phyloP scores from a whole-genome alignment of 371 early-diverging fungal genomes.

The Funneliformis caledonium region DNA sequence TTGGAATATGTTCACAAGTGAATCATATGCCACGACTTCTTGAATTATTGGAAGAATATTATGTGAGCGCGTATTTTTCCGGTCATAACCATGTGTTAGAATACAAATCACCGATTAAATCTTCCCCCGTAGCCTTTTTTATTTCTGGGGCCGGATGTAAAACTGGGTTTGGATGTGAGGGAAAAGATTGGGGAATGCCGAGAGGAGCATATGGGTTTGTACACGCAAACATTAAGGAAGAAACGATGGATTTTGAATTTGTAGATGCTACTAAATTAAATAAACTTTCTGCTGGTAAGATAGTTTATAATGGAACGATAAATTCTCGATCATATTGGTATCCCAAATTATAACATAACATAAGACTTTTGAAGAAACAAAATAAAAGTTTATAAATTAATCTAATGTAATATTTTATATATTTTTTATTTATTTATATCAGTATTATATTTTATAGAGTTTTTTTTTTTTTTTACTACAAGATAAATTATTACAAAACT shows the following conservation, averaged over 20 bases:
- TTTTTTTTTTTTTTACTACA: too few relatives aligned
- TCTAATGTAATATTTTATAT: too few relatives aligned
- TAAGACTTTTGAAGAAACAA: too few relatives aligned
- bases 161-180: slow-evolving; percentile 11
- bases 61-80: slow-evolving; percentile 20
- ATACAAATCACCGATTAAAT: background rate
- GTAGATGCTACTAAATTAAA: slow-evolving; percentile 25
- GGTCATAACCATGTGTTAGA: slow-evolving; percentile 31
- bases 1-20: slow-evolving; percentile 2
- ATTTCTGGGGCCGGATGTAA: slow-evolving; percentile 28
- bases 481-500: too few relatives aligned
- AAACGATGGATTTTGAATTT: slow-evolving; percentile 30
- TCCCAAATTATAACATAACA: background rate
- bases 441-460: too few relatives aligned
- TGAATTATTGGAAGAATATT: background rate
- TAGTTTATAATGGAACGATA: slow-evolving; percentile 11
- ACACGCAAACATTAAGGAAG: slow-evolving; percentile 19
- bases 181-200: slow-evolving; percentile 5
- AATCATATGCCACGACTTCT: slow-evolving; percentile 2
- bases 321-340: background rate
- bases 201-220: slow-evolving; percentile 20
- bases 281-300: background rate
- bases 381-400: too few relatives aligned
- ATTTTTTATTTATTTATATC: too few relatives aligned
- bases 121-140: slow-evolving; percentile 17